Conservation (phyloP, 371 early-diverging fungal genomes). For the Mucor lusitanicus region DNA sequence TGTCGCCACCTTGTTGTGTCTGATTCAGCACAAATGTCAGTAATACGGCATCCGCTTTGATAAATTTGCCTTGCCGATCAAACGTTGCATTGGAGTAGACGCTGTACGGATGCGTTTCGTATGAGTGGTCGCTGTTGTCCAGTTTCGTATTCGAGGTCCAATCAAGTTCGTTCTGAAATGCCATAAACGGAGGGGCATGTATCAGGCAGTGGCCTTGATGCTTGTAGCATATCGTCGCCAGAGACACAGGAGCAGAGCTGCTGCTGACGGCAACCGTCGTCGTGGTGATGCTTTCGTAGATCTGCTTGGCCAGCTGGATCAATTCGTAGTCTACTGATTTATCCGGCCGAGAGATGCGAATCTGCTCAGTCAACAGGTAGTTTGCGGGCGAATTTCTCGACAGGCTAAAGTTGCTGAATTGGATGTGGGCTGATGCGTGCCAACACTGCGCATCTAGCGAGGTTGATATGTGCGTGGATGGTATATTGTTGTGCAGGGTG, state of each 20-base stretch:
- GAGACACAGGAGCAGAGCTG: constrained; percentile 10
- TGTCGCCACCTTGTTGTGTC: constrained; percentile 3
- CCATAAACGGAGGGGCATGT: constrained; percentile 46
- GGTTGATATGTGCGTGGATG: constrained; percentile 18
- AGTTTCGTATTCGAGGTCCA: constrained; percentile 22
- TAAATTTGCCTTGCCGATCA: constrained; percentile 25
- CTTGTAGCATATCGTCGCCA: constrained; percentile 27
- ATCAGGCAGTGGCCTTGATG: constrained; percentile 47
- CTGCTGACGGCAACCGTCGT: constrained; percentile 22
- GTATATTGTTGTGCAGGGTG: constrained; percentile 17
- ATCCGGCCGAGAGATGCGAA: constrained; percentile 29
- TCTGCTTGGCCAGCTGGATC: constrained; percentile 20
- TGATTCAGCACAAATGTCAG: constrained; percentile 26
- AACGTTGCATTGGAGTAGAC: constrained; percentile 49
- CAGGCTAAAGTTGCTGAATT: constrained; percentile 22
- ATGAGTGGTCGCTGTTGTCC: constrained; percentile 10
- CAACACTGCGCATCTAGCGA: constrained; percentile 33
- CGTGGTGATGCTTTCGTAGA: constrained; percentile 24
- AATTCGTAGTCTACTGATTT: constrained; percentile 26
- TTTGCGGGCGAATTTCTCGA: constrained; percentile 21
- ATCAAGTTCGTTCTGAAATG: constrained; percentile 35
- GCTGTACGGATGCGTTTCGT: constrained; percentile 40
- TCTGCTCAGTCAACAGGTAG: constrained; percentile 38
- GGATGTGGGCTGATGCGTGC: constrained; percentile 40
- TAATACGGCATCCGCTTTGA: constrained; percentile 53